Evolutionary conservation across 805 yeast species (phyloP), one percentile per base, ranked within the genome.

Genomic region (Cyberlindnera mycetangii): DNA sequence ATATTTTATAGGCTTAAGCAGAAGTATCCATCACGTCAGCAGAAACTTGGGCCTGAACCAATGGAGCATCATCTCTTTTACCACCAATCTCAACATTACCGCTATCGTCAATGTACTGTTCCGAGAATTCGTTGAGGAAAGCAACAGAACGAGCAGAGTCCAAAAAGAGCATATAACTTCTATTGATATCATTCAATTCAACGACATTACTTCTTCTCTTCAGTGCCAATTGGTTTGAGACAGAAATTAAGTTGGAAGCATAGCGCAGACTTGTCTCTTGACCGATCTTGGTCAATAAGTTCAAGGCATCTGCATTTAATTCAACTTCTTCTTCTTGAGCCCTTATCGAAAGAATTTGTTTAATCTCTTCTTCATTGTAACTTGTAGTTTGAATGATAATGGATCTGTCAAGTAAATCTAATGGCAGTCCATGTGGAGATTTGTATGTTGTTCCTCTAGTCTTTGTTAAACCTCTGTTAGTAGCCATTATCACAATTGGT

Each of bases 381-480:
- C 79, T 72, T 15, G 78, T 67, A 1, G 99, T 95, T 60, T 93
- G 89, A 52, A 93, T 89, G 50, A 93, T 93, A 54, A 93, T 85
- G 28, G 95, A 79, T 65, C 99, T 79, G 69, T 93, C 99, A 57
- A 93, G 81, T 58, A 93, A 73, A 72, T 93, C 99, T 48, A 86
- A 75, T 34, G 99, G 99, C 47, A 93, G 73, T n/a, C 99, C 99
- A 65, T 93, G 99, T 18, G 99, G 97, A 1, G 97, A 85, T 66
- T 83, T 85, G 70, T 89, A 89, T 61, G 80, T 83, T 24, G 98
- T 88, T 41, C 99, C 99, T 60, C 97, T 79, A 19, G 96, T 89
- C 49, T 78, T 83, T n/a, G 96, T 79, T 47, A 92, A 76, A 42
- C 99, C 99, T 65, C 97, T 79, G 70, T 93, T 93, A 20, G 99